Conservation (phyloP, 768 basidiomycete genomes). For the Lyophyllum semitale region DNA sequence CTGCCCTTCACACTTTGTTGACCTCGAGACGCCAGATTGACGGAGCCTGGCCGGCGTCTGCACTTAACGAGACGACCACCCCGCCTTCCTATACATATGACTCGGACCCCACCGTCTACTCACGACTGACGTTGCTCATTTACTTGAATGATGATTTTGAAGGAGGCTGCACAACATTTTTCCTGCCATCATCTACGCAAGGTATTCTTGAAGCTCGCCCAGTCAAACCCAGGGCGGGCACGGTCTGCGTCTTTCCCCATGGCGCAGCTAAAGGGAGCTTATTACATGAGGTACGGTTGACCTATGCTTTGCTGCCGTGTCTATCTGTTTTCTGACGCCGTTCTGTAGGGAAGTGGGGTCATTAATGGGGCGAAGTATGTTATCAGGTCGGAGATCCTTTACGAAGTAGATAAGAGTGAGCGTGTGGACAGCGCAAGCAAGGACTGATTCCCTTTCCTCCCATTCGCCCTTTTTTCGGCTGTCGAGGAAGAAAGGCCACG, state of each 20-base stretch:
- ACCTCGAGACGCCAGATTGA: conserved; percentile 35
- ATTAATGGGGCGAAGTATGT: conserved; percentile 38
- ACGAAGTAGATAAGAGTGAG: conserved; percentile 38
- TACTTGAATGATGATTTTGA: conserved; percentile 52
- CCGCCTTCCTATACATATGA: conserved; percentile 50
- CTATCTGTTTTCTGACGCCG: background rate
- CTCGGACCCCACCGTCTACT: conserved; percentile 47
- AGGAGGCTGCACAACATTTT: conserved; percentile 56
- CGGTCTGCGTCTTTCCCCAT: conserved; percentile 52
- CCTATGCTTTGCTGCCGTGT: background rate
- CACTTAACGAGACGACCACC: conserved; percentile 38
- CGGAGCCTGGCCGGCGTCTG: conserved; percentile 55
- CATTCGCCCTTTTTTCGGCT: no score
- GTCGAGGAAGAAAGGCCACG: no score
- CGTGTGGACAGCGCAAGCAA: conserved; percentile 23
- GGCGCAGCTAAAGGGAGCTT: conserved; percentile 36
- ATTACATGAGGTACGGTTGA: conserved; percentile 30
- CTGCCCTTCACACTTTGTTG: background rate
- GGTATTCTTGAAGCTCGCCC: conserved; percentile 50
- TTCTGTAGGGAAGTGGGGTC: conserved; percentile 35
- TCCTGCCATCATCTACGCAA: conserved; percentile 43
- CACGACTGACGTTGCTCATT: conserved; percentile 49
- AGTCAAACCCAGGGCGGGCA: conserved; percentile 48
- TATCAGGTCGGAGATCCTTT: conserved; percentile 39
- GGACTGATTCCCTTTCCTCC: background rate